Evolutionary conservation across 805 yeast genomes (phyloP).

Genomic region (Myxozyma mucilagina): DNA sequence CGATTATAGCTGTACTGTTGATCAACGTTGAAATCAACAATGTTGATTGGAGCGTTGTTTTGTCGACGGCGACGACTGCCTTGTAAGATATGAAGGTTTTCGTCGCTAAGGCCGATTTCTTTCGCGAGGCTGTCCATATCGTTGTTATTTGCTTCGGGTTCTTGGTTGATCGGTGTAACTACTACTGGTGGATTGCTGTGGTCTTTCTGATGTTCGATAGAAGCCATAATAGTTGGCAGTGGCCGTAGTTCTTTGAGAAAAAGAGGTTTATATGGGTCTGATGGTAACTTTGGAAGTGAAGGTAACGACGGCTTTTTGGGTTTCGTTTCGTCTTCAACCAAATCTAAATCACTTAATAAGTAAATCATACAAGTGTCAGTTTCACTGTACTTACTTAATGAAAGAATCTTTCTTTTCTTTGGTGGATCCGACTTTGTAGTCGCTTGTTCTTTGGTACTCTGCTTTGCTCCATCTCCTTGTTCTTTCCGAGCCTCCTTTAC

Average conservation of each 20-base stretch:
- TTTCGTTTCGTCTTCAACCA: background rate
- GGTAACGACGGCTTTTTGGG: background rate
- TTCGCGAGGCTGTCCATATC: conserved; percentile 11
- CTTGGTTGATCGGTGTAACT: background rate
- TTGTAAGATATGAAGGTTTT: conserved; percentile 17
- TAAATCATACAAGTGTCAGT: background rate
- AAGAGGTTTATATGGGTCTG: conserved; percentile 12
- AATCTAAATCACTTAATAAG: background rate
- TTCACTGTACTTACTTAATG: background rate
- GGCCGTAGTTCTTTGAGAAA: conserved; percentile 4
- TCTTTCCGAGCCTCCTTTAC: too few species aligned
- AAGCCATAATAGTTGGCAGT: background rate
- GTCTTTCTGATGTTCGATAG: background rate
- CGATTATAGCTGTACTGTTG: conserved; percentile 44
- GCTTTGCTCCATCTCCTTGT: too few species aligned
- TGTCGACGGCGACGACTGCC: conserved; percentile 21
- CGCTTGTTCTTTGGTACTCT: too few species aligned
- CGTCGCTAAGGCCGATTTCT: conserved; percentile 18
- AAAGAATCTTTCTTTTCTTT: background rate
- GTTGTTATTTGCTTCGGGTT: background rate
- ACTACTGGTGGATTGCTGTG: background rate
- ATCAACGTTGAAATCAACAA: conserved; percentile 44
- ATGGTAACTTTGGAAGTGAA: background rate
- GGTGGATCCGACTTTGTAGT: too few species aligned
- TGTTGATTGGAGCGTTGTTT: conserved; percentile 28